These are phyloP conservation scores for Fagopyrum esculentum DNA, from an alignment of 148 eudicot genomes.

Conservation along the genomic window DNA sequence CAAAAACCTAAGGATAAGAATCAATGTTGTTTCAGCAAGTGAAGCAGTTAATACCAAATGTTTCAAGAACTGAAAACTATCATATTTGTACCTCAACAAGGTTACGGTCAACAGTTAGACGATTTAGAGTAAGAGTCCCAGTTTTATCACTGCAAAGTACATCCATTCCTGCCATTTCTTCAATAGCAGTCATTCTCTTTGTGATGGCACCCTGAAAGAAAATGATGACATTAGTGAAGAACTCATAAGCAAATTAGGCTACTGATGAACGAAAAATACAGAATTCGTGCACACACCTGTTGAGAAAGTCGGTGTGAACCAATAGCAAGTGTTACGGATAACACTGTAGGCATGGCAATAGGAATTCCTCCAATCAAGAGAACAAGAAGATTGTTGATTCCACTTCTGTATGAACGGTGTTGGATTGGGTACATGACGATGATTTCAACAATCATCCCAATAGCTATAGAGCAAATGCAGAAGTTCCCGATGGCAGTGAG, in stretches of 20 bases:
- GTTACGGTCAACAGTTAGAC: slow-evolving; percentile 57
- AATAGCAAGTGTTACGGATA: slow-evolving; percentile 72
- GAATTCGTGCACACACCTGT: slow-evolving; percentile 33
- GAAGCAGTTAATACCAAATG: neutral
- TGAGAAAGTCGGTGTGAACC: slow-evolving; percentile 77
- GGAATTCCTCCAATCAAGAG: slow-evolving; percentile 81
- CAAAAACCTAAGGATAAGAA: slow-evolving; percentile 34
- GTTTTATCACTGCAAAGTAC: slow-evolving; percentile 79
- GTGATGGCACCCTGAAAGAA: slow-evolving; percentile 57
- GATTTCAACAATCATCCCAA: slow-evolving; percentile 62
- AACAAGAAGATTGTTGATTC: slow-evolving; percentile 77
- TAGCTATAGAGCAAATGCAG: slow-evolving; percentile 72
- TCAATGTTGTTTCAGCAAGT: neutral
- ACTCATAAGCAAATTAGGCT: neutral
- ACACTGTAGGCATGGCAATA: slow-evolving; percentile 82
- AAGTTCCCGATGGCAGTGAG: slow-evolving; percentile 77
- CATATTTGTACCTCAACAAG: slow-evolving; percentile 49
- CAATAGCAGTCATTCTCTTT: slow-evolving; percentile 81
- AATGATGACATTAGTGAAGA: neutral
- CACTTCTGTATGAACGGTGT: slow-evolving; percentile 50
- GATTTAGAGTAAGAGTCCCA: slow-evolving; percentile 65
- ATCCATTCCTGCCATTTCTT: slow-evolving; percentile 92
- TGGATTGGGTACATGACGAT: slow-evolving; percentile 65
- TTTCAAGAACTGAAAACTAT: neutral
- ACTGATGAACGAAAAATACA: neutral